Evolutionary conservation across 2,329 filamentous ascomycete species (phyloP).

Genomic region (Diaporthe ampelina): DNA sequence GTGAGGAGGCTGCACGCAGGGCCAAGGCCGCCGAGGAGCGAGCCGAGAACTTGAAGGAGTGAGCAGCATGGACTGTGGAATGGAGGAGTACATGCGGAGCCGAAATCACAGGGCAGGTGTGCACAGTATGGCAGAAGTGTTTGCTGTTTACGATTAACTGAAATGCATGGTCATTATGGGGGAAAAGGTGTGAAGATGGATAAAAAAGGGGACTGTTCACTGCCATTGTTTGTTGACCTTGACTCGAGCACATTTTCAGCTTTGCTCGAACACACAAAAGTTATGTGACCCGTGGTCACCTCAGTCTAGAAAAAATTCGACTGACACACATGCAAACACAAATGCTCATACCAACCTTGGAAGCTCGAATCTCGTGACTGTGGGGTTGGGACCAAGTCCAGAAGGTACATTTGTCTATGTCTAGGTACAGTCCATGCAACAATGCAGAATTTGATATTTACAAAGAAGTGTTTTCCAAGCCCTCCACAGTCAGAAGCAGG

Average conservation of each 20-base stretch:
- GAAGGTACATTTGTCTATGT: conserved; percentile 18
- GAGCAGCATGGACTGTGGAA: background rate
- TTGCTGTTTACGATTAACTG: background rate
- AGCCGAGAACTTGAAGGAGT: background rate
- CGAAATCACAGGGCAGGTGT: background rate
- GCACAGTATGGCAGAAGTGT: background rate
- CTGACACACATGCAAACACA: background rate
- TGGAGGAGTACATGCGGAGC: no score
- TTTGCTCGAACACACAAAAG: background rate
- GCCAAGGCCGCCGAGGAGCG: background rate
- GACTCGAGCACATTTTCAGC: background rate
- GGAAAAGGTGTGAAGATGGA: no score
- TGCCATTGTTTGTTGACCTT: no score
- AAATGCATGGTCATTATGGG: background rate
- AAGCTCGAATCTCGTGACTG: no score
- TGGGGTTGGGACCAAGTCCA: background rate
- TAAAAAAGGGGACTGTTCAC: background rate
- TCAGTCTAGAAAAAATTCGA: background rate
- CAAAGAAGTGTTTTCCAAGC: conserved; percentile 24
- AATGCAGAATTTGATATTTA: conserved; percentile 33
- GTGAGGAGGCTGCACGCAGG: no score
- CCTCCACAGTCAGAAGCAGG: background rate
- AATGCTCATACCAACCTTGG: background rate
- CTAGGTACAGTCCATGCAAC: conserved; percentile 17
- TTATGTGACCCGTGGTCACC: background rate